Evolutionary conservation across 768 basidiomycete genomes (phyloP).

Genomic region (Lyophyllum semitale): DNA sequence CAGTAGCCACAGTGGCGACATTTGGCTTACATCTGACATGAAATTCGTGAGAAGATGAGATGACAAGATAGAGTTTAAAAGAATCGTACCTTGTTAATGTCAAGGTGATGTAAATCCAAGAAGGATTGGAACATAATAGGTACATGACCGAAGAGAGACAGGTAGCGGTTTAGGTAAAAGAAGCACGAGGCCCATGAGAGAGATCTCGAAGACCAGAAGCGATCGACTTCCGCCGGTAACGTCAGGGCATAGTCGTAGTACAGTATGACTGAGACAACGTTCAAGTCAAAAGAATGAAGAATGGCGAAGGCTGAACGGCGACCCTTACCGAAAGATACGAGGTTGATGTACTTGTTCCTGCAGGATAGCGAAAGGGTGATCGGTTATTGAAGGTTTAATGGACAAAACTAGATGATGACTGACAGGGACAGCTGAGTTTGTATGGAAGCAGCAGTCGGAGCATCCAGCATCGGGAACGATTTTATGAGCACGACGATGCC

Average conservation of each 20-base stretch:
- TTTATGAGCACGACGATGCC: not conserved
- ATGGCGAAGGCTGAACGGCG: not conserved
- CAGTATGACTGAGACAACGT: conserved; percentile 31
- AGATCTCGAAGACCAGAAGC: conserved; percentile 41
- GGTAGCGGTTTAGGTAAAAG: conserved; percentile 48
- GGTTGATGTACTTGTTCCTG: conserved; percentile 16
- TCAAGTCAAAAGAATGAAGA: not conserved
- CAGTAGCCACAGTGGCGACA: not conserved
- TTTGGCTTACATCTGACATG: conserved; percentile 9
- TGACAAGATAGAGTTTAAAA: too few species aligned
- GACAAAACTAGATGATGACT: not conserved
- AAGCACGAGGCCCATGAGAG: conserved; percentile 36
- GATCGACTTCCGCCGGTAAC: conserved; percentile 39
- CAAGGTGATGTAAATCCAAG: conserved; percentile 25
- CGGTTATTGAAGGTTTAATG: not conserved
- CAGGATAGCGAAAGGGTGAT: not conserved
- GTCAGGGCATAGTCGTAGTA: conserved; percentile 56
- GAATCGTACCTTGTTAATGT: conserved; percentile 22
- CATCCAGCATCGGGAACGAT: conserved; percentile 3
- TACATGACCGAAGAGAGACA: conserved; percentile 38
- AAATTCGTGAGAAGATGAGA: too few species aligned
- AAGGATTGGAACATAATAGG: conserved; percentile 36
- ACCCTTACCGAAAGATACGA: conserved; percentile 18
- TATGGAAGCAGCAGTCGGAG: conserved; percentile 3
- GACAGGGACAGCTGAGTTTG: conserved; percentile 18